Base-by-base conservation (phyloP, 2,329 filamentous ascomycete species). In the Myotisia sp. region DNA sequence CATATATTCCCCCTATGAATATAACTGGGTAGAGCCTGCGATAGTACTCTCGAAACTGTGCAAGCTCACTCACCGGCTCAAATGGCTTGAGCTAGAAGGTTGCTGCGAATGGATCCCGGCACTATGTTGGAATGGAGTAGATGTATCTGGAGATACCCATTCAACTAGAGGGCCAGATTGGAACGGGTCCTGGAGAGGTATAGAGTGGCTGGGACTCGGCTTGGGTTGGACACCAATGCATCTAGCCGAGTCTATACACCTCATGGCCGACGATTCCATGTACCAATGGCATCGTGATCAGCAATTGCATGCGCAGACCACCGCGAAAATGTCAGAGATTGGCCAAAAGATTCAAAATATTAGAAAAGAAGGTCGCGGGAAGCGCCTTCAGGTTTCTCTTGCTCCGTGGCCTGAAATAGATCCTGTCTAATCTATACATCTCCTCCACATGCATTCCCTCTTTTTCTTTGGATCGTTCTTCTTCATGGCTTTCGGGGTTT, bases 1-100 rank as follows among this genome's bases (percentile, higher is more conserved):
- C 37, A 59, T 62, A 34, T 73, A 74, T 51, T 32, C 27, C 6
- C 20, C 33, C 9, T 65, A 65, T 5, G 68, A 74, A 36, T 57
- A 68, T 34, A 65, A 74, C 47, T 67, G 64, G 59, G 59, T 63
- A 23, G 70, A 75, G 48, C 64, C 70, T 1, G 62, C 68, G 1
- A 63, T 63, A 12, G 63, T 76, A 13, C 56, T 77, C 1, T 65
- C 69, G 4, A 65, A 65, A 16, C 55, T 77, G 1, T 70, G 67
- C 17, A 55, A 61, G 29, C 61, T 63, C 27, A 68, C 71, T 0
- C 70, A 74, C 43, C 70, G 69, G 28, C 56, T 77, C 2, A 63
- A 66, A 44, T 76, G 70, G 70, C 59, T 77, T 2, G 73, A 76
- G 44, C 53, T 77, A 1, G 68, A 74, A 47, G 71, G 72, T 6